Evolutionary conservation across 2,329 filamentous ascomycete species (phyloP).

Genomic region (Penicillium sp.): DNA sequence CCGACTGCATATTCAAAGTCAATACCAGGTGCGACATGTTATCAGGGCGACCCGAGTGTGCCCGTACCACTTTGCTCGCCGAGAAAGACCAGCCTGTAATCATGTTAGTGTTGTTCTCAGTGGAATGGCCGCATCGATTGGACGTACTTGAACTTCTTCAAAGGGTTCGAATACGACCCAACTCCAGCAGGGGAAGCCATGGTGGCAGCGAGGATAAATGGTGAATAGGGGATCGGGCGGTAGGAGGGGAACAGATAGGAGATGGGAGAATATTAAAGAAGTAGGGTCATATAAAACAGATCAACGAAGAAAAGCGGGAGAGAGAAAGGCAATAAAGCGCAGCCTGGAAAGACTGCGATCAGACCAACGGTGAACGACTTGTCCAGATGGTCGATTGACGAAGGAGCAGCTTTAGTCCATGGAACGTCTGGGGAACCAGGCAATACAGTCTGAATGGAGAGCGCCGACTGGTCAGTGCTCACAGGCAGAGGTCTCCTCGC

Average conservation of each 20-base stretch:
- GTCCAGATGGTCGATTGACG: constrained; percentile 20
- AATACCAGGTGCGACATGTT: constrained; percentile 19
- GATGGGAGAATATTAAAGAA: constrained; percentile 3
- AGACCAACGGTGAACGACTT: constrained; percentile 16
- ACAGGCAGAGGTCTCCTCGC: constrained; percentile 8
- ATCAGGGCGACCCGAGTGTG: background rate
- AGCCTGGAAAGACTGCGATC: constrained; percentile 11
- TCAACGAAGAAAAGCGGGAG: constrained; percentile 6
- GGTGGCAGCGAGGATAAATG: constrained; percentile 43
- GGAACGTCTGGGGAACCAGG: constrained; percentile 16
- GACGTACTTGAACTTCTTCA: constrained; percentile 99
- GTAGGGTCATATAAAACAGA: constrained; percentile 15
- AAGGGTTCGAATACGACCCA: constrained; percentile 94
- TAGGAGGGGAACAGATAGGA: constrained; percentile 8
- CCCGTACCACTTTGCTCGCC: constrained; percentile 94
- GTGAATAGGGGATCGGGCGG: constrained; percentile 32
- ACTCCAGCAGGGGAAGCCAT: constrained; percentile 78
- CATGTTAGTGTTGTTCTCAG: constrained; percentile 32
- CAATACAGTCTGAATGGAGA: constrained; percentile 5
- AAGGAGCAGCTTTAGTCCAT: constrained; percentile 7
- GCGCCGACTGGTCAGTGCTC: constrained; percentile 9
- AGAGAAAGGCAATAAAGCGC: constrained; percentile 4
- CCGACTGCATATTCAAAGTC: constrained; percentile 67
- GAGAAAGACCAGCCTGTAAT: constrained; percentile 84
- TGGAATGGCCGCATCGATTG: background rate